Conservation (phyloP, 768 basidiomycete species). For the Amanita pseudoporphyria region DNA sequence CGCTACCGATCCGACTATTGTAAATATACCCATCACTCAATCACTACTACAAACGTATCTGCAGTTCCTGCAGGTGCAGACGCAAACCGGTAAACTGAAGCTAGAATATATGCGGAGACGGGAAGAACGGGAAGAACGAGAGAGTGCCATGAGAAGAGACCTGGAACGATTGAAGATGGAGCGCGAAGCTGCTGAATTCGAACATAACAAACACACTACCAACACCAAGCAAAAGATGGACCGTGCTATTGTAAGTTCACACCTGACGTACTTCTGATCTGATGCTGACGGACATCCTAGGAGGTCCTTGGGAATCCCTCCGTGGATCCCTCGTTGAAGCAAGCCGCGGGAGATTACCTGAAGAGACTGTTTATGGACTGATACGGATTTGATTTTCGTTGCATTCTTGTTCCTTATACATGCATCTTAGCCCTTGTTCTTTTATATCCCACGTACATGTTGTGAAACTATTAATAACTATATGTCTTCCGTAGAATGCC, state of each 20-base stretch:
- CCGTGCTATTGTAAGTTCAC: conserved; percentile 44
- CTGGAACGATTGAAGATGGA: conserved; percentile 43
- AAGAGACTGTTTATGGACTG: conserved; percentile 52
- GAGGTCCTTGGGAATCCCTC: conserved; percentile 51
- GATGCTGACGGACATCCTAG: conserved; percentile 14
- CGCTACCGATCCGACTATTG: conserved; percentile 28
- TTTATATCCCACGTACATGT: not conserved
- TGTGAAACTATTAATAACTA: conserved; percentile 6
- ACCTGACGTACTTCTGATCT: not conserved
- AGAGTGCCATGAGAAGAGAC: conserved; percentile 40
- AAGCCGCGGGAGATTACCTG: conserved; percentile 62
- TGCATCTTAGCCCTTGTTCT: conserved; percentile 9
- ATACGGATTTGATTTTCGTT: conserved; percentile 8
- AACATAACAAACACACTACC: conserved; percentile 39
- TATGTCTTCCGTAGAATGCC: not conserved
- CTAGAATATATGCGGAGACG: conserved; percentile 57
- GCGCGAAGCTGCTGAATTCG: conserved; percentile 47
- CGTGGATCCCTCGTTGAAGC: conserved; percentile 51
- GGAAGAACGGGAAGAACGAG: conserved; percentile 62
- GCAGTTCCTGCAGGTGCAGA: conserved; percentile 57
- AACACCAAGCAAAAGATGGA: conserved; percentile 53
- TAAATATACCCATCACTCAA: conserved; percentile 46
- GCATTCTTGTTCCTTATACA: not conserved
- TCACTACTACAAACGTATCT: conserved; percentile 45
- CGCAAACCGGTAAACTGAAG: conserved; percentile 60